Conservation (phyloP, 345 rosid genomes). For the Acer negundo region DNA sequence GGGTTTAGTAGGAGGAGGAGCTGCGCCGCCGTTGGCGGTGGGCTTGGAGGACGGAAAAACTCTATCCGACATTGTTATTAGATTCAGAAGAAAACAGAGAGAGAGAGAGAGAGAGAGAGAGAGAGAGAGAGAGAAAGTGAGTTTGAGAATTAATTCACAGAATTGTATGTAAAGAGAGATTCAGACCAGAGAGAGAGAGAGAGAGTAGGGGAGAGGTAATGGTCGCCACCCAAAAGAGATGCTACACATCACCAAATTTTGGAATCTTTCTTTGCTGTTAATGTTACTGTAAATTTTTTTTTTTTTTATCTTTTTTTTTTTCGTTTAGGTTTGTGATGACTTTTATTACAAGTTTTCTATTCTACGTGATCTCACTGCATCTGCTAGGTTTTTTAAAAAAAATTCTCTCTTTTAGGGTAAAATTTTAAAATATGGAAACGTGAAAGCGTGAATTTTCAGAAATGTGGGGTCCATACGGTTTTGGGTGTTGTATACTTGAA, state of each 20-base stretch:
- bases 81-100: not conserved
- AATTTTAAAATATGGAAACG: not conserved
- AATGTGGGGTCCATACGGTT: constrained; percentile 9
- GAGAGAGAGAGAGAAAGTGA: constrained; percentile 11
- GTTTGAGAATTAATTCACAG: not conserved
- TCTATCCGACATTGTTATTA: constrained; percentile 53
- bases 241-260: constrained; percentile 27
- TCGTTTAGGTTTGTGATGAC: not conserved
- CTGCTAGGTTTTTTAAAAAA: too few species aligned
- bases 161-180: constrained; percentile 23
- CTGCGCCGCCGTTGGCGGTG: constrained; percentile 28
- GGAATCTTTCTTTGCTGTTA: not conserved
- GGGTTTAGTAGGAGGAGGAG: constrained; percentile 45
- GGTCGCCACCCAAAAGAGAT: constrained; percentile 26
- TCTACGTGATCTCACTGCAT: not conserved
- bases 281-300: not conserved
- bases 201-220: constrained; percentile 11
- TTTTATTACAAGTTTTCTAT: constrained; percentile 18
- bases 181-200: not conserved
- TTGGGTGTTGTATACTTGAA: not conserved
- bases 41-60: constrained; percentile 78
- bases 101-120: constrained; percentile 7
- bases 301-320: not conserved
- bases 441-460: constrained; percentile 1
- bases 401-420: not conserved